Evolutionary conservation across 164 flowering plant genomes (phyloP).

Genomic region (Litsea cubeba): DNA sequence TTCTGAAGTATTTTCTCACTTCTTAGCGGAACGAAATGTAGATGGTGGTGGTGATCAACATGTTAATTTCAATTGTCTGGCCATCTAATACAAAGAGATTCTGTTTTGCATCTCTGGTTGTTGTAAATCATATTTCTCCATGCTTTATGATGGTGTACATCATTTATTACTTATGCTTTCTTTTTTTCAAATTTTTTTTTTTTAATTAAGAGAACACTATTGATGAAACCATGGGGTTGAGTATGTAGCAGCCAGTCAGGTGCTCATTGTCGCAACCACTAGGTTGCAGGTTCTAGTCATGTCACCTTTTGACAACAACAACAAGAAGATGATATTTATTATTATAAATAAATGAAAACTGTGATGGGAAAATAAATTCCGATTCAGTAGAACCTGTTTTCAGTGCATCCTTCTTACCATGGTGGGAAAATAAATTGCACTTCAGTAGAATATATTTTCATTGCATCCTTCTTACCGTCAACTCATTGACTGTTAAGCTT

Average conservation of each 20-base stretch:
- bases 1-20: not conserved
- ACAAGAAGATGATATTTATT: not conserved
- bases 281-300: too few relatives aligned
- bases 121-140: not conserved
- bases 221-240: too few relatives aligned
- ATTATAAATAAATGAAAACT: not conserved
- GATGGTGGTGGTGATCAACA: not conserved
- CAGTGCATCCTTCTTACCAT: not conserved
- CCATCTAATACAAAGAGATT: not conserved
- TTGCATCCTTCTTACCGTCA: not conserved
- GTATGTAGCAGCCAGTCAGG: too few relatives aligned
- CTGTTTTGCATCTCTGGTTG: not conserved
- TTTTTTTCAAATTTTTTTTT: not conserved
- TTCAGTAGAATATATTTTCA: not conserved
- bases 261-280: too few relatives aligned
- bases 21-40: not conserved
- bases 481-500: not conserved
- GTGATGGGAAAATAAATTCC: too few relatives aligned
- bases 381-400: not conserved
- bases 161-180: not conserved
- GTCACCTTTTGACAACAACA: too few relatives aligned
- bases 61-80: not conserved
- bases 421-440: too few relatives aligned
- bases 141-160: not conserved
- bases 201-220: not conserved